phyloP scores from a whole-genome alignment of 257 asterid species.

The Lycium ferocissimum region DNA sequence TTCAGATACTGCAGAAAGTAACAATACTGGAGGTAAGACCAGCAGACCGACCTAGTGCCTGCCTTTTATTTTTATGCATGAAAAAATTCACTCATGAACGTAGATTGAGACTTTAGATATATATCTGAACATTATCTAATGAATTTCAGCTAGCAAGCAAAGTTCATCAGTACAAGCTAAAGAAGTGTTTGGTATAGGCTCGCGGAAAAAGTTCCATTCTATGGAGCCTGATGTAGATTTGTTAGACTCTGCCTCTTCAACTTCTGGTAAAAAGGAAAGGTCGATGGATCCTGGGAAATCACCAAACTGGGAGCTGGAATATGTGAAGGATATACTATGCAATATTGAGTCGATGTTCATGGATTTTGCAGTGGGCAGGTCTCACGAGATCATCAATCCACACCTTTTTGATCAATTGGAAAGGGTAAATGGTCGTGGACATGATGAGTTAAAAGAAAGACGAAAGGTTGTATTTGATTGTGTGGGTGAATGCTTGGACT shows the following conservation, averaged over 20 bases:
- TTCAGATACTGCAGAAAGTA: slow-evolving; percentile 57
- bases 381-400: slow-evolving; percentile 52
- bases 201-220: slow-evolving; percentile 45
- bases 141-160: slow-evolving; percentile 66
- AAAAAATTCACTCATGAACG: slow-evolving; percentile 16
- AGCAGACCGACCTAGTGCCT: neutral
- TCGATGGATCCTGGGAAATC: slow-evolving; percentile 20
- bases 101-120: slow-evolving; percentile 3
- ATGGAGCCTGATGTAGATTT: slow-evolving; percentile 62
- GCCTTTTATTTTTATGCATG: slow-evolving; percentile 10
- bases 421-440: slow-evolving; percentile 37
- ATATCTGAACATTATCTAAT: slow-evolving; percentile 14
- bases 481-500: slow-evolving; percentile 67
- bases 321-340: slow-evolving; percentile 65
- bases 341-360: slow-evolving; percentile 60
- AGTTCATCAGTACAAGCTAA: slow-evolving; percentile 64
- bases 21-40: slow-evolving; percentile 58
- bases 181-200: slow-evolving; percentile 54
- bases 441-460: slow-evolving; percentile 42
- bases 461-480: slow-evolving; percentile 69
- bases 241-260: slow-evolving; percentile 86
- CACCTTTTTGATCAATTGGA: slow-evolving; percentile 61
- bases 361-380: slow-evolving; percentile 64
- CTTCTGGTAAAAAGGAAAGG: slow-evolving; percentile 32
- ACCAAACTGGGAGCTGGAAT: slow-evolving; percentile 61